Conservation (phyloP, 768 basidiomycete species). For the Kwoniella newhampshirensis region DNA sequence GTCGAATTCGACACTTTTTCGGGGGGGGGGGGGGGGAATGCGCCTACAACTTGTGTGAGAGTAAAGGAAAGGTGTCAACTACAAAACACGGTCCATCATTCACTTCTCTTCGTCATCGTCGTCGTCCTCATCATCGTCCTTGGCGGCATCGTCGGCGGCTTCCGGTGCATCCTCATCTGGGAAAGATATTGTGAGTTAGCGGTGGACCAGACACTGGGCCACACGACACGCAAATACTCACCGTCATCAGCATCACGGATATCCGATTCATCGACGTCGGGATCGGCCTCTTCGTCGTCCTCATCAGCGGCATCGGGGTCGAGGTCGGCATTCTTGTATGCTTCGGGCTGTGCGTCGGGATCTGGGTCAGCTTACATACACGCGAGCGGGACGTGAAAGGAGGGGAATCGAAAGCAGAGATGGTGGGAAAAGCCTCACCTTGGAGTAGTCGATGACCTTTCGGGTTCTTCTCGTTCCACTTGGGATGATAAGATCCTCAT, state of each 20-base stretch:
- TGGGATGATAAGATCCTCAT: conserved; percentile 21
- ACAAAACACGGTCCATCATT: neutral
- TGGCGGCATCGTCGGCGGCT: conserved; percentile 53
- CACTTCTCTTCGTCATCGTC: conserved; percentile 51
- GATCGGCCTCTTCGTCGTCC: conserved; percentile 64
- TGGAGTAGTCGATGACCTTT: conserved; percentile 46
- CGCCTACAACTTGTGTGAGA: too few species aligned
- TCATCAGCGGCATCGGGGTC: conserved; percentile 55
- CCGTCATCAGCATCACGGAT: conserved; percentile 27
- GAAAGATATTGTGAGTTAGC: too few species aligned
- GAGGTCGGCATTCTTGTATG: conserved; percentile 37
- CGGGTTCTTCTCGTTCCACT: conserved; percentile 50
- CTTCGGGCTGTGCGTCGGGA: conserved; percentile 41
- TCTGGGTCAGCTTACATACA: conserved; percentile 37
- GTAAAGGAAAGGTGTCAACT: too few species aligned
- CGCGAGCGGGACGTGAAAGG: neutral
- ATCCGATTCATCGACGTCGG: conserved; percentile 47
- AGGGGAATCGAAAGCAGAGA: conserved; percentile 32
- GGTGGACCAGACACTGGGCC: neutral
- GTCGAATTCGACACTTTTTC: neutral
- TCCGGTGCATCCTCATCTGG: conserved; percentile 1
- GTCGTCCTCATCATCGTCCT: conserved; percentile 57
- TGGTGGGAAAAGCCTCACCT: too few species aligned
- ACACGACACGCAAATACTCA: conserved; percentile 27
- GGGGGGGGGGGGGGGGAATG: too few species aligned